phyloP scores from a whole-genome alignment of 768 basidiomycete genomes.

The Hydnomerulius pinastri region DNA sequence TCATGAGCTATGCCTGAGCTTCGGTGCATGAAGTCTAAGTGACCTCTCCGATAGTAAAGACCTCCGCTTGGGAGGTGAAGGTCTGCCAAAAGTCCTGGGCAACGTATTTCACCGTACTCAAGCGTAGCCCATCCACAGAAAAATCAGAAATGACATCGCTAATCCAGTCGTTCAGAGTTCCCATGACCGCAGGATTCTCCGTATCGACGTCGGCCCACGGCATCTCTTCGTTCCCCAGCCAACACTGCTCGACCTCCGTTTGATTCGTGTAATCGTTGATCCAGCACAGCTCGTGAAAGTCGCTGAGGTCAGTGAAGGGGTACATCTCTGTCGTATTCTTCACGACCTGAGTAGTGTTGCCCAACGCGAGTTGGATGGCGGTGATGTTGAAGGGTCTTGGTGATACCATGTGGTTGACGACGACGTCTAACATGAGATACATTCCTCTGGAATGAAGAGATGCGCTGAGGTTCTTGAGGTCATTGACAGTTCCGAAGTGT shows the following conservation, averaged over 20 bases:
- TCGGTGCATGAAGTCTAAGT: slow-evolving; percentile 44
- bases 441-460: slow-evolving; percentile 54
- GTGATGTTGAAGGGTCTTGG: slow-evolving; percentile 27
- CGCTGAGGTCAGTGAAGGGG: slow-evolving; percentile 36
- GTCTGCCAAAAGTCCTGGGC: slow-evolving; percentile 54
- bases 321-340: slow-evolving; percentile 22
- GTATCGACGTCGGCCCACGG: slow-evolving; percentile 63
- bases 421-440: slow-evolving; percentile 64
- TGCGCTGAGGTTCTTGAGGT: slow-evolving; percentile 48
- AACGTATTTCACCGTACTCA: slow-evolving; percentile 63
- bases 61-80: slow-evolving; percentile 48
- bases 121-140: slow-evolving; percentile 53
- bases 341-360: slow-evolving; percentile 8
- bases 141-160: slow-evolving; percentile 47
- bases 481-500: slow-evolving; percentile 53
- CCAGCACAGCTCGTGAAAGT: slow-evolving; percentile 44
- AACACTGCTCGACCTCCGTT: slow-evolving; percentile 56
- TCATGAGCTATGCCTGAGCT: slow-evolving; percentile 32
- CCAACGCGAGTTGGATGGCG: slow-evolving; percentile 18
- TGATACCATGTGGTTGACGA: slow-evolving; percentile 62
- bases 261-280: slow-evolving; percentile 46
- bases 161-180: slow-evolving; percentile 50
- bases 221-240: slow-evolving; percentile 55
- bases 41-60: slow-evolving; percentile 57
- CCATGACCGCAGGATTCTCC: slow-evolving; percentile 46